phyloP scores from a whole-genome alignment of 202 grass and related monocot species.

The Zizania palustris region DNA sequence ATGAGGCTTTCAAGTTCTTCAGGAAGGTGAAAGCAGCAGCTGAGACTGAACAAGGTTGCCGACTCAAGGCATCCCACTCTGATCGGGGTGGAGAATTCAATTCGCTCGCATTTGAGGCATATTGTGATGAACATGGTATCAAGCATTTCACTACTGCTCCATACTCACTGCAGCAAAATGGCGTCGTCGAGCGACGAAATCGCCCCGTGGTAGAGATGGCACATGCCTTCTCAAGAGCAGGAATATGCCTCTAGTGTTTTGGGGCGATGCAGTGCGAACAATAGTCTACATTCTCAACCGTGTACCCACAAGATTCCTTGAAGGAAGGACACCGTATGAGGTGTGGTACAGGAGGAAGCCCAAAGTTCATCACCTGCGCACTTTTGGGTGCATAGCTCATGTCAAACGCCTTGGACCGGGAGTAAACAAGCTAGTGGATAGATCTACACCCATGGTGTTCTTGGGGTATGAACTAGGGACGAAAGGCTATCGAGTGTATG shows the following conservation, averaged over 20 bases:
- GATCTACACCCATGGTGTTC: not conserved
- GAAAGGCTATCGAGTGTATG: not conserved
- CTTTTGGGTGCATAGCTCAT: not conserved
- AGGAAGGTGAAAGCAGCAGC: not conserved
- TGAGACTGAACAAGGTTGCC: not conserved
- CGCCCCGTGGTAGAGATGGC: no score
- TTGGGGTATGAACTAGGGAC: not conserved
- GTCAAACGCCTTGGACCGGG: not conserved
- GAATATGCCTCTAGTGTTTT: no score
- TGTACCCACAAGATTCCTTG: no score
- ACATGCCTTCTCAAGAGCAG: no score
- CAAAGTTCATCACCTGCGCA: not conserved
- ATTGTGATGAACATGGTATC: no score
- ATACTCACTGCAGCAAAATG: no score
- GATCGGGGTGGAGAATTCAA: constrained; percentile 14
- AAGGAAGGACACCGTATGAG: not conserved
- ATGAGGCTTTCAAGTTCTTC: not conserved
- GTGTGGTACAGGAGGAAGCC: not conserved
- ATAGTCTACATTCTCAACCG: no score
- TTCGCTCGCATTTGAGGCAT: no score
- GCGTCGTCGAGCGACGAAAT: no score
- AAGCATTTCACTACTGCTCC: no score
- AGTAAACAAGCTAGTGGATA: not conserved
- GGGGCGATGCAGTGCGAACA: no score
- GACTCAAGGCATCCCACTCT: not conserved